Base-by-base conservation (phyloP, 805 yeast species). In the Wickerhamomyces mucosus region DNA sequence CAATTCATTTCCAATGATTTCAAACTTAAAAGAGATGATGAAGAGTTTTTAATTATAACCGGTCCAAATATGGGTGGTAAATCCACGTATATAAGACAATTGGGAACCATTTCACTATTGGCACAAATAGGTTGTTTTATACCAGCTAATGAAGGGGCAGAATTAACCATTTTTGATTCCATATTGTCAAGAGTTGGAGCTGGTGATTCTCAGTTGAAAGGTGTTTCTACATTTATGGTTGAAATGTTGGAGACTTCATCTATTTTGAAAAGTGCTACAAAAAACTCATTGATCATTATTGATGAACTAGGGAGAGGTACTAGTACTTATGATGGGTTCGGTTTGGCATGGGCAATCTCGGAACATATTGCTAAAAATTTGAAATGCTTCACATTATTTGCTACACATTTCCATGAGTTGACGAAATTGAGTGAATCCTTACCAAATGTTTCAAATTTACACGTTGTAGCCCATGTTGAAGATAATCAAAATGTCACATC, bases 1-100 rank as follows among this genome's bases (percentile, higher is more conserved):
- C 68, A 73, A n/a, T 92, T 92, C 48, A 89, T 92, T 38, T 75
- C 96, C 4, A 92, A 92, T 54, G 96, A 92, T 51, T 81, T 86
- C n/a, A 55, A 61, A 9, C 61, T 92, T 34, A 59, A 65, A 11
- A 72, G 73, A 29, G 69, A 63, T 12, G 52, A 56, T 4, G 62
- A 72, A 11, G 86, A 83, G 36, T 89, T 92, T 46, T 64, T 75
- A 7, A 80, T 92, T 15, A 84, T 92, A 17, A 88, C 96, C 0
- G 96, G 96, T 21, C 96, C 96, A 22, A 88, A 88, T 52, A 88
- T 88, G 96, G 96, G 96, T 39, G 96, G 96, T 51, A 88, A 88
- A 54, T 85, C 95, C 0, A 88, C 96, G 0, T 88, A 82, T 53
- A 85, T 88, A 30, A 68, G 96, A 40, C 95, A 88, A 47, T 66